Conservation (phyloP, 202 grass and related monocot genomes). For the Hordeum pubiflorum region DNA sequence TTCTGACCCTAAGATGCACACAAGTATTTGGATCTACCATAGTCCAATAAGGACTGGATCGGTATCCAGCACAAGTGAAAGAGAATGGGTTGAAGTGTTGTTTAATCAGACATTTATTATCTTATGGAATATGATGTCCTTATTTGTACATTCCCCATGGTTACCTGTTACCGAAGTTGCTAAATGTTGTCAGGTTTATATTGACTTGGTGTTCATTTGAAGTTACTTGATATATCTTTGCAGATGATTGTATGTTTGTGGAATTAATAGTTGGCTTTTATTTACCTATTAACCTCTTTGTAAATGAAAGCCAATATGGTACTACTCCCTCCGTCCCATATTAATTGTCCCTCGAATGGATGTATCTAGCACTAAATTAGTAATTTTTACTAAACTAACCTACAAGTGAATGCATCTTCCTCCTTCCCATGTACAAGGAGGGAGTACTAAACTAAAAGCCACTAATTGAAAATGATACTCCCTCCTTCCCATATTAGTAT, state of each 20-base stretch:
- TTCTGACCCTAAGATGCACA: background rate
- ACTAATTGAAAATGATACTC: background rate
- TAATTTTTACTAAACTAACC: too few relatives aligned
- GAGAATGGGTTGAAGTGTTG: background rate
- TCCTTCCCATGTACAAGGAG: too few relatives aligned
- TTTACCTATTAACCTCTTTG: too few relatives aligned
- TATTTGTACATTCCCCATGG: background rate
- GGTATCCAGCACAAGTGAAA: background rate
- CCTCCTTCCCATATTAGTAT: too few relatives aligned
- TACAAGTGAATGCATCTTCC: too few relatives aligned
- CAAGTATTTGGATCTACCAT: background rate
- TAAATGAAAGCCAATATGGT: background rate
- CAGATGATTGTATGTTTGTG: background rate
- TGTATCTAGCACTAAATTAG: background rate
- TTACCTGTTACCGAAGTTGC: background rate
- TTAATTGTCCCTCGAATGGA: background rate
- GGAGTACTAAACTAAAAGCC: too few relatives aligned
- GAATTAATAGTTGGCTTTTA: too few relatives aligned
- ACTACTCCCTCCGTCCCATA: background rate
- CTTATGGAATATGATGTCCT: conserved; percentile 5
- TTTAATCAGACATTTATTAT: background rate
- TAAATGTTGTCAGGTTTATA: background rate
- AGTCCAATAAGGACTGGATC: background rate
- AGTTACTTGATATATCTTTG: background rate
- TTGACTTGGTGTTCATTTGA: background rate